A percentile compares a stretch with the other conserved stretches of the same genome.
Evolutionary conservation across 306 rosid species (phyloP).

Genomic region (Pyrus communis): DNA sequence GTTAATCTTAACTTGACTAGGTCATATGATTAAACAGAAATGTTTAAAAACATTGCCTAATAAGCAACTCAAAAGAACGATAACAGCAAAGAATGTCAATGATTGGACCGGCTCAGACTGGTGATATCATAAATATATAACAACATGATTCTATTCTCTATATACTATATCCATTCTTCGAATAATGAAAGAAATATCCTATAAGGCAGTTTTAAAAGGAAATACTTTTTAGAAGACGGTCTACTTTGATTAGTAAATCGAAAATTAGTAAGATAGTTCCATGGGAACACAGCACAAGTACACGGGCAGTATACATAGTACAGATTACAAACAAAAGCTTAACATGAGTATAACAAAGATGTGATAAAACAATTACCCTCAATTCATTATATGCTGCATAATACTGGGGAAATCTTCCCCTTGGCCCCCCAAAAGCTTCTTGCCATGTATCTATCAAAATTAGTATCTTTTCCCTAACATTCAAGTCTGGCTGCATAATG

Average conservation of each 20-base stretch:
- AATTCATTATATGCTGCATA: slow-evolving; percentile 79
- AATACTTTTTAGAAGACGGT: background rate
- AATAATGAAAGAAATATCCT: background rate
- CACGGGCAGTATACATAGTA: background rate
- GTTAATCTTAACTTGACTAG: background rate
- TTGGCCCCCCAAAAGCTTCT: slow-evolving; percentile 87
- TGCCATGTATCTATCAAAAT: slow-evolving; percentile 86
- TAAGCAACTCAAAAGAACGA: background rate
- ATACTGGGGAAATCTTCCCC: slow-evolving; percentile 80
- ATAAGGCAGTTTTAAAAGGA: background rate
- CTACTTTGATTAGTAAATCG: background rate
- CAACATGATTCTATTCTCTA: background rate
- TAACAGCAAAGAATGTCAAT: background rate
- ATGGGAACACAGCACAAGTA: background rate
- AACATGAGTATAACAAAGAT: slow-evolving; percentile 3
- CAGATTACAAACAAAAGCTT: background rate
- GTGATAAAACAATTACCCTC: slow-evolving; percentile 41
- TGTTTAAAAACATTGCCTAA: background rate
- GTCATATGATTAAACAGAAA: background rate
- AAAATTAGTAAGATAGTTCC: too few relatives aligned
- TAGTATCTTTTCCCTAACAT: slow-evolving; percentile 88
- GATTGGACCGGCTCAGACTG: background rate
- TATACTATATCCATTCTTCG: background rate
- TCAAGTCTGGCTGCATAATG: slow-evolving; percentile 78
- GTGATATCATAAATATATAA: background rate